These are phyloP conservation scores for Alternaria consortialis DNA, from an alignment of 2,329 filamentous ascomycete species.

Conservation along the genomic window DNA sequence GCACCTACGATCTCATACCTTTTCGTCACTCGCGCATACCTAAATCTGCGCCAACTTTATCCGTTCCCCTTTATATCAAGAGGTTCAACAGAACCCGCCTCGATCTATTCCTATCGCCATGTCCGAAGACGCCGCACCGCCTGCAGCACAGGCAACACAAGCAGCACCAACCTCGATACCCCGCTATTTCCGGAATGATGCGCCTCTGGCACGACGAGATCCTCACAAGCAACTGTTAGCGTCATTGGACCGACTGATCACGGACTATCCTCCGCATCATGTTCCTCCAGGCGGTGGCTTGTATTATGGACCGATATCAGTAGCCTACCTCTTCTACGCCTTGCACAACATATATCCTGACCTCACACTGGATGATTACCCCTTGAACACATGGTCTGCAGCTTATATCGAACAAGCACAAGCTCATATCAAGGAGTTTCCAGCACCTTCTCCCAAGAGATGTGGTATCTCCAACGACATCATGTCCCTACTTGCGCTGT, in stretches of 20 bases:
- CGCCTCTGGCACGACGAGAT: constrained; percentile 50
- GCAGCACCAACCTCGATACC: constrained; percentile 43
- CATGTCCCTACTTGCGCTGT: constrained; percentile 59
- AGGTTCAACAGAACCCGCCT: constrained; percentile 5
- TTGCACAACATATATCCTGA: constrained; percentile 61
- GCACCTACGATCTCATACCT: constrained; percentile 13
- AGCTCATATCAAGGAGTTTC: constrained; percentile 59
- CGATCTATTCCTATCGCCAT: constrained; percentile 23
- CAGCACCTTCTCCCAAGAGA: constrained; percentile 56
- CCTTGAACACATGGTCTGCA: constrained; percentile 60
- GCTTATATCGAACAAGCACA: constrained; percentile 62
- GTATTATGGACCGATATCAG: constrained; percentile 60
- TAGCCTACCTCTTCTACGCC: constrained; percentile 61
- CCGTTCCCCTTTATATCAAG: constrained; percentile 4
- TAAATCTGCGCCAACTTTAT: constrained; percentile 9
- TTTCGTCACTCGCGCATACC: constrained; percentile 14
- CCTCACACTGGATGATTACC: constrained; percentile 56
- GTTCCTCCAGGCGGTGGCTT: constrained; percentile 59
- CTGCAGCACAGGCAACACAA: constrained; percentile 25
- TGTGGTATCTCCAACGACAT: constrained; percentile 63
- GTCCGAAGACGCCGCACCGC: constrained; percentile 37
- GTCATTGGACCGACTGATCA: constrained; percentile 59
- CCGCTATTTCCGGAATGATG: constrained; percentile 55
- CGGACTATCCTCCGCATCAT: constrained; percentile 57
- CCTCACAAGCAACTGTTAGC: constrained; percentile 61